Conservation (phyloP, 768 basidiomycete genomes). For the Xerocomus potaroensis region DNA sequence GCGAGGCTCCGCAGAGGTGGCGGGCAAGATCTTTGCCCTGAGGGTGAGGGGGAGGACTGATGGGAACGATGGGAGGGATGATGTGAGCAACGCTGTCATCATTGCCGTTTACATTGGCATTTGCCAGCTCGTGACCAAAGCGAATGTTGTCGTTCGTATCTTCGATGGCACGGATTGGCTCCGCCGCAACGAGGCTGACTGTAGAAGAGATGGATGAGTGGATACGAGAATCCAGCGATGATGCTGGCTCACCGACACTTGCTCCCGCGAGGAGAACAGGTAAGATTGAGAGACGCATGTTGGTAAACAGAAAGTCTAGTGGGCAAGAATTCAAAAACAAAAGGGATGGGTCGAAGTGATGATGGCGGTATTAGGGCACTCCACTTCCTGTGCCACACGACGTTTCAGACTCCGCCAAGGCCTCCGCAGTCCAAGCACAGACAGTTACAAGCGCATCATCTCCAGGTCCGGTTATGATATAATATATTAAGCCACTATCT, state of each 20-base stretch:
- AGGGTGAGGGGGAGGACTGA: slow-evolving; percentile 6
- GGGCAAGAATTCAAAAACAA: neutral
- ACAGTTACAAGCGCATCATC: slow-evolving; percentile 3
- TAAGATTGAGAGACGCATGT: slow-evolving; percentile 38
- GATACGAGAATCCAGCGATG: no score
- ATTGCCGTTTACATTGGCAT: slow-evolving; percentile 27
- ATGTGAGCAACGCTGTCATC: slow-evolving; percentile 23
- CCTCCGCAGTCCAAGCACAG: neutral
- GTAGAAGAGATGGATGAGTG: slow-evolving; percentile 7
- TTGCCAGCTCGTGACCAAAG: slow-evolving; percentile 36
- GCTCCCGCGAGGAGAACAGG: slow-evolving; percentile 37
- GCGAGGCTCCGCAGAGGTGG: slow-evolving; percentile 32
- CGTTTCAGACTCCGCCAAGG: slow-evolving; percentile 23
- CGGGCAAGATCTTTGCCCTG: slow-evolving; percentile 11
- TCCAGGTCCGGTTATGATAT: no score
- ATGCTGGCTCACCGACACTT: slow-evolving; percentile 27
- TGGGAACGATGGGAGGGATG: slow-evolving; percentile 11
- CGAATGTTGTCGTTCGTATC: slow-evolving; percentile 33
- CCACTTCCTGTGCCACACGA: slow-evolving; percentile 5
- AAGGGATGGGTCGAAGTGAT: no score
- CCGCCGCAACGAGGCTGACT: slow-evolving; percentile 40
- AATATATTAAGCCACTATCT: no score
- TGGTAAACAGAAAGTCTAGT: neutral
- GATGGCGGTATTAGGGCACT: neutral
- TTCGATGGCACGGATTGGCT: slow-evolving; percentile 43